Evolutionary conservation across 805 yeast genomes (phyloP).

Genomic region (Hanseniaspora hatyaiensis): DNA sequence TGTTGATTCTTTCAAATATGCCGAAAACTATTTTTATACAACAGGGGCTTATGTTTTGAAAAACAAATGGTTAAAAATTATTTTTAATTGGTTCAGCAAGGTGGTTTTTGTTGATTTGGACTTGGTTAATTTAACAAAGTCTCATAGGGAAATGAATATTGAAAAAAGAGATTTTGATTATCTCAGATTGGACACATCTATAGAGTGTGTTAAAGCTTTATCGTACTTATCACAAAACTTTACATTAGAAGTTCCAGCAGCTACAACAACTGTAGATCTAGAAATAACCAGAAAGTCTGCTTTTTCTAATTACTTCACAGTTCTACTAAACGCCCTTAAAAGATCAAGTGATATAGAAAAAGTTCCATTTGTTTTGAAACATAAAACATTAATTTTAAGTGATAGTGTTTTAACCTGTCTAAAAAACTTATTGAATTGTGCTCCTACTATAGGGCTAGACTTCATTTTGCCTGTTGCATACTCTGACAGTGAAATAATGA

Average conservation of each 20-base stretch:
- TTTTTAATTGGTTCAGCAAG: conserved; percentile 44
- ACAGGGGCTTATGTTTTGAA: conserved; percentile 39
- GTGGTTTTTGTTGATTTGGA: conserved; percentile 36
- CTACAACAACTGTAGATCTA: conserved; percentile 41
- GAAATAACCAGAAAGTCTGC: conserved; percentile 46
- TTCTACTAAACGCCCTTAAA: conserved; percentile 38
- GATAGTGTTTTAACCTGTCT: conserved; percentile 55
- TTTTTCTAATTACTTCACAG: conserved; percentile 60
- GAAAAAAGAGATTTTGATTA: conserved; percentile 36
- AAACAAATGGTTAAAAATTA: conserved; percentile 37
- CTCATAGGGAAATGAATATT: conserved; percentile 31
- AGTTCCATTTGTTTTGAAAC: conserved; percentile 34
- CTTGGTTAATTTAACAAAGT: conserved; percentile 25
- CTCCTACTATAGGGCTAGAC: conserved; percentile 64
- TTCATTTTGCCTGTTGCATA: conserved; percentile 70
- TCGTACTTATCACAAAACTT: conserved; percentile 44
- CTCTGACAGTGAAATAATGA: conserved; percentile 50
- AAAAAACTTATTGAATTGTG: conserved; percentile 58
- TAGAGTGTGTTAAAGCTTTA: conserved; percentile 50
- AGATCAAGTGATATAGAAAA: conserved; percentile 30
- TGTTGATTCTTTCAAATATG: conserved; percentile 26
- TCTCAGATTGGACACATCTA: conserved; percentile 47
- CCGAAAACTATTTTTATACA: conserved; percentile 25
- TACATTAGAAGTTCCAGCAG: conserved; percentile 49
- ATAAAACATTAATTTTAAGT: conserved; percentile 45